phyloP scores from a whole-genome alignment of 2,329 filamentous ascomycete species.

The Neoscytalidium dimidiatum region DNA sequence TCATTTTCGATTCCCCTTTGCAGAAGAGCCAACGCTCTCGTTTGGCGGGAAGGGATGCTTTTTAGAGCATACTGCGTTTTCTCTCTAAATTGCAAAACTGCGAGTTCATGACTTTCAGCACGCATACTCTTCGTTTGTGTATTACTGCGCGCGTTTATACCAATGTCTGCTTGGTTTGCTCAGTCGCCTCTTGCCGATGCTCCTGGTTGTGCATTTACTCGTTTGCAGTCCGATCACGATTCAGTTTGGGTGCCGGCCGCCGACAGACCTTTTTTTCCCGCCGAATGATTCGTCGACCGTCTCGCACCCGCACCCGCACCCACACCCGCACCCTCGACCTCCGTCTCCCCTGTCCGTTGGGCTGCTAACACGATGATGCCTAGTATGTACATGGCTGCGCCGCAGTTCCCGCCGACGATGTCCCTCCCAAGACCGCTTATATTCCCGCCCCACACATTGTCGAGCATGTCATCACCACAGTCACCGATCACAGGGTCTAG shows the following conservation, averaged over 20 bases:
- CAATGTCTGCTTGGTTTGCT: conserved; percentile 21
- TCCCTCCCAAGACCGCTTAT: neutral
- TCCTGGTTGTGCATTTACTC: conserved; percentile 16
- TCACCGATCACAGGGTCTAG: conserved; percentile 1
- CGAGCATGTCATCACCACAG: conserved; percentile 14
- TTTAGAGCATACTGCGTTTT: conserved; percentile 21
- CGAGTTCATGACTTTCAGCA: conserved; percentile 19
- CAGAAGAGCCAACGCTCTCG: conserved; percentile 16
- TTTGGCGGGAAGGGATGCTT: conserved; percentile 20
- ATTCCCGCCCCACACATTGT: neutral
- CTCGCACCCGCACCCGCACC: too few relatives aligned
- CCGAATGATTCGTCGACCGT: conserved; percentile 11
- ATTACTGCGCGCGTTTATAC: conserved; percentile 21
- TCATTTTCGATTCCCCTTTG: conserved; percentile 21
- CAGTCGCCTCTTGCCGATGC: conserved; percentile 10
- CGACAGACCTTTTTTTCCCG: neutral
- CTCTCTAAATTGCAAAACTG: conserved; percentile 20
- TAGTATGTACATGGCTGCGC: conserved; percentile 18
- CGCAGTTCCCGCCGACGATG: conserved; percentile 14
- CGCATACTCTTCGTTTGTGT: conserved; percentile 19
- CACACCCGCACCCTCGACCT: conserved; percentile 8
- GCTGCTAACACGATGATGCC: conserved; percentile 14
- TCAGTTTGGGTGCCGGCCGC: conserved; percentile 1
- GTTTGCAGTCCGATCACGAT: conserved; percentile 17
- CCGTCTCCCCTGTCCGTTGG: conserved; percentile 8